Evolutionary conservation across 208 protist genomes (phyloP).

Genomic region (Acanthamoeba healyi): DNA sequence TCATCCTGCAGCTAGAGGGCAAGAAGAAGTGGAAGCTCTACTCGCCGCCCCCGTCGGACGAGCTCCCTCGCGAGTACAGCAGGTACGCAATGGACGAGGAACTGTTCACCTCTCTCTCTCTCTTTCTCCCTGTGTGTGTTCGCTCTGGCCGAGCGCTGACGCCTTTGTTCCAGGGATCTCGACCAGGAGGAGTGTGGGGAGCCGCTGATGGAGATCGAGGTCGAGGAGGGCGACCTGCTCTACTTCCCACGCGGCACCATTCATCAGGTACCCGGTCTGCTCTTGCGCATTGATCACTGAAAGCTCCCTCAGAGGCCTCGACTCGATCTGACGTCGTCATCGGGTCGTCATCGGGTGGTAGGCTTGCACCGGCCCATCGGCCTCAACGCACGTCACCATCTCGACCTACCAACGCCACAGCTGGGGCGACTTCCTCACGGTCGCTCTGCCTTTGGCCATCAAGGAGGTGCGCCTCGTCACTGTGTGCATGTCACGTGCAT

Average conservation of each 20-base stretch:
- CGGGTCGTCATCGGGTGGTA: too few species aligned
- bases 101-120: too few species aligned
- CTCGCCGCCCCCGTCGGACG: conserved; percentile 87
- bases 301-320: too few species aligned
- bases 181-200: conserved; percentile 90
- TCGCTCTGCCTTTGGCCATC: conserved; percentile 80
- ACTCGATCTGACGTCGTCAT: not conserved
- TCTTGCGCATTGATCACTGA: too few species aligned
- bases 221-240: conserved; percentile 94
- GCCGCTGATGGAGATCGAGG: conserved; percentile 87
- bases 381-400: conserved; percentile 95
- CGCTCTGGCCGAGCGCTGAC: too few species aligned
- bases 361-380: conserved; percentile 75
- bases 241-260: conserved; percentile 96
- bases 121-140: too few species aligned
- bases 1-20: conserved; percentile 96
- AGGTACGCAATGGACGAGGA: not conserved
- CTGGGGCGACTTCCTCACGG: conserved; percentile 85
- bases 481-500: not conserved
- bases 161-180: conserved; percentile 91
- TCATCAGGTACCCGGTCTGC: conserved; percentile 91
- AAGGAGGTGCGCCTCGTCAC: not conserved
- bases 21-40: conserved; percentile 95
- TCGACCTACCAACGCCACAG: conserved; percentile 92
- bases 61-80: conserved; percentile 81